phyloP scores from a whole-genome alignment of 768 basidiomycete genomes.

The Hericium rajendrae region DNA sequence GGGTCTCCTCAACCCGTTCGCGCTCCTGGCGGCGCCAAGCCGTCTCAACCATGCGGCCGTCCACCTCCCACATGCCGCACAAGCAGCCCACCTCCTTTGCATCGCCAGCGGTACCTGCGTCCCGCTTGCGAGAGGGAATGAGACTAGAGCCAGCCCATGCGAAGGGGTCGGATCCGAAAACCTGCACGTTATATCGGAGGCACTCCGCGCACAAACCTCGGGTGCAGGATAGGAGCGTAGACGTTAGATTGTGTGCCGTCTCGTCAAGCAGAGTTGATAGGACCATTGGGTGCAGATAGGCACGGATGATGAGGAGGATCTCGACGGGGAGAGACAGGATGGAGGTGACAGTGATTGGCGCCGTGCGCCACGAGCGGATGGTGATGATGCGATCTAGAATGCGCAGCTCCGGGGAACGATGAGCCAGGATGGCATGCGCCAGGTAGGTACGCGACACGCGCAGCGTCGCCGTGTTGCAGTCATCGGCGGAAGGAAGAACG shows the following conservation, averaged over 20 bases:
- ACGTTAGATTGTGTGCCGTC: slow-evolving; percentile 26
- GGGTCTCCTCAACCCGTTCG: not conserved
- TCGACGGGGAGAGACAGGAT: slow-evolving; percentile 30
- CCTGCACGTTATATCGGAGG: not conserved
- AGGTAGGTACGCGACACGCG: slow-evolving; percentile 34
- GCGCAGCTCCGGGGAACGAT: slow-evolving; percentile 35
- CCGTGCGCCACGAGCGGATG: slow-evolving; percentile 11
- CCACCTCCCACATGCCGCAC: not conserved
- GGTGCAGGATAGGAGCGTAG: not conserved
- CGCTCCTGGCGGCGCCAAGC: not conserved
- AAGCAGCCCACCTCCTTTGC: not conserved
- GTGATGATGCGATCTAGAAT: slow-evolving; percentile 32
- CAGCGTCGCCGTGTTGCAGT: slow-evolving; percentile 11
- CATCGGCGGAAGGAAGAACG: not conserved
- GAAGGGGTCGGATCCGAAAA: not conserved
- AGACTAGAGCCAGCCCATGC: not conserved
- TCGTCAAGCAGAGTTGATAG: slow-evolving; percentile 31
- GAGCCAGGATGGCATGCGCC: slow-evolving; percentile 43
- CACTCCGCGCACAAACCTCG: not conserved
- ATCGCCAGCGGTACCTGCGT: not conserved
- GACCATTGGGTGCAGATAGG: slow-evolving; percentile 33
- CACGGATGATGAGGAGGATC: slow-evolving; percentile 42
- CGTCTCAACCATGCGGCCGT: not conserved
- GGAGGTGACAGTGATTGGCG: slow-evolving; percentile 4
- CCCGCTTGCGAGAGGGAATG: no score